phyloP scores from a whole-genome alignment of 371 early-diverging fungal genomes.

The Mucor plumbeus region DNA sequence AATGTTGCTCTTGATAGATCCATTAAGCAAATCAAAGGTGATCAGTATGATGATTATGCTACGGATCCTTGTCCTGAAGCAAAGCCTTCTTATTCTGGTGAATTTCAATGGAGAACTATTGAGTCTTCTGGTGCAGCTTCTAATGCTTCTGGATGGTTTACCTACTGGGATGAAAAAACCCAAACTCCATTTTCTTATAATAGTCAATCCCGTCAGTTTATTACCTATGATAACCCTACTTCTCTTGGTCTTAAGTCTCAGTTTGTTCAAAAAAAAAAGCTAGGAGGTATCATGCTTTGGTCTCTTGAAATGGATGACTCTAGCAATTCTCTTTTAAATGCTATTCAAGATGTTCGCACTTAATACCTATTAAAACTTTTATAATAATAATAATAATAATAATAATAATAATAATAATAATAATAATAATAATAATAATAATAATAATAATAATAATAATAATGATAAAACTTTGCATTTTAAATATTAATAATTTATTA shows the following conservation, averaged over 20 bases:
- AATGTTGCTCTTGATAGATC: constrained; percentile 16
- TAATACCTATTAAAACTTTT: constrained; percentile 1
- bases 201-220: constrained; percentile 39
- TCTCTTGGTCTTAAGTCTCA: constrained; percentile 50
- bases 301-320: constrained; percentile 42
- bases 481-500: too few relatives aligned
- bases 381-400: too few relatives aligned
- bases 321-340: constrained; percentile 17
- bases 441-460: too few relatives aligned
- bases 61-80: constrained; percentile 34
- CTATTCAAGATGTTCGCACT: constrained; percentile 20
- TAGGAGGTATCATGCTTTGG: constrained; percentile 63
- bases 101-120: constrained; percentile 31
- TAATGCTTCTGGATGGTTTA: constrained; percentile 27
- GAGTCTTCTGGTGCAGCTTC: constrained; percentile 5
- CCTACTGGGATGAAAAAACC: constrained; percentile 44
- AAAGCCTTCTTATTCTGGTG: constrained; percentile 28
- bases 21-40: constrained; percentile 30
- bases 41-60: constrained; percentile 27
- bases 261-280: constrained; percentile 41
- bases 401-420: too few relatives aligned
- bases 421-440: too few relatives aligned
- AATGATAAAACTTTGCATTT: too few relatives aligned
- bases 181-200: constrained; percentile 63
- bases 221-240: constrained; percentile 58